These are phyloP conservation scores for Pyricularia grisea DNA, from an alignment of 2,329 filamentous ascomycete genomes.

Conservation along the genomic window DNA sequence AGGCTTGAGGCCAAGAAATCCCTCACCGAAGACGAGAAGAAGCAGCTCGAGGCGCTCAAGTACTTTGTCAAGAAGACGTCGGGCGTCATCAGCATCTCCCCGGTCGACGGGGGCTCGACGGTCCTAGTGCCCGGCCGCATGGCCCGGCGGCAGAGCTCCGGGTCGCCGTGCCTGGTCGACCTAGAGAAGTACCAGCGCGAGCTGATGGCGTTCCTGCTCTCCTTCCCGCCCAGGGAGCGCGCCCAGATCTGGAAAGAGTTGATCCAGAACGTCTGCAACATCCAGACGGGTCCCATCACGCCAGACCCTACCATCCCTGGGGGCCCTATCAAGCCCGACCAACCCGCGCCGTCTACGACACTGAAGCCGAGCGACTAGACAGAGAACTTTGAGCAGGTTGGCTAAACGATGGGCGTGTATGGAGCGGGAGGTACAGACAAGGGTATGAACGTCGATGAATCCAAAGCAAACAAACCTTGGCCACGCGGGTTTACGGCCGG, in stretches of 20 bases:
- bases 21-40: neutral
- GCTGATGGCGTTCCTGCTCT: neutral
- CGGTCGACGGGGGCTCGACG: neutral
- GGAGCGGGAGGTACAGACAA: neutral
- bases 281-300: conserved; percentile 10
- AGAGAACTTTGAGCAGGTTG: neutral
- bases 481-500: neutral
- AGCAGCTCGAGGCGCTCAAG: neutral
- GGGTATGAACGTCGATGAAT: neutral
- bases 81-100: neutral
- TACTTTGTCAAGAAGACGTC: neutral
- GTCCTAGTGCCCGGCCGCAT: neutral
- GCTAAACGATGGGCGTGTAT: neutral
- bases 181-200: conserved; percentile 2
- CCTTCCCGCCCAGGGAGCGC: conserved; percentile 1
- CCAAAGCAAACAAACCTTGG: neutral
- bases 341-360: conserved; percentile 6
- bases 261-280: conserved; percentile 4
- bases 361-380: conserved; percentile 2
- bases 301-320: conserved; percentile 15
- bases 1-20: conserved; percentile 1
- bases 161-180: neutral
- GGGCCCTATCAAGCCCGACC: conserved; percentile 11
- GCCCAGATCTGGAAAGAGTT: conserved; percentile 2
- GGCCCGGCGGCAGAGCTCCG: neutral